A percentile compares a stretch with the other conserved stretches of the same genome.
Conservation (phyloP, 306 rosid genomes). For the Dryas octopetala region DNA sequence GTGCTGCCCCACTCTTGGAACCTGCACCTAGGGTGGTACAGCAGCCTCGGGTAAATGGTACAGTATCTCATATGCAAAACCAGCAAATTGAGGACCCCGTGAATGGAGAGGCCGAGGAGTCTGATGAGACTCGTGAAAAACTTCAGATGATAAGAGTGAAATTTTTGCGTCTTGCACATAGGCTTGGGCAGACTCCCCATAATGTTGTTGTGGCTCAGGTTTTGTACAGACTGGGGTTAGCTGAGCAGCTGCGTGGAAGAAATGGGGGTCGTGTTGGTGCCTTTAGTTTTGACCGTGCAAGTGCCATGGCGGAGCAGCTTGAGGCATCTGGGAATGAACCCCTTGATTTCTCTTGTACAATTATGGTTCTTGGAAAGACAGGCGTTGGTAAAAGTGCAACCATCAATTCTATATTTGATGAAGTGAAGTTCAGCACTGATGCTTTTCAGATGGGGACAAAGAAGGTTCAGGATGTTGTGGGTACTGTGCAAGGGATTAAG, state of each 20-base stretch:
- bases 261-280: constrained; percentile 97
- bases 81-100: constrained; percentile 74
- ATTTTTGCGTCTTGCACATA: constrained; percentile 83
- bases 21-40: constrained; percentile 66
- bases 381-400: constrained; percentile 99
- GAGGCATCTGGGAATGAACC: constrained; percentile 94
- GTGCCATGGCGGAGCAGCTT: constrained; percentile 98
- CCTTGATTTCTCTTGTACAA: constrained; percentile 94
- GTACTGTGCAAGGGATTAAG: constrained; percentile 92
- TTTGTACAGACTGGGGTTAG: constrained; percentile 88
- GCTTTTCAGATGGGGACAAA: constrained; percentile 89
- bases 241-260: constrained; percentile 95
- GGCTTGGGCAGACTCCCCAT: constrained; percentile 99
- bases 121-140: constrained; percentile 93
- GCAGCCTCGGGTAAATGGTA: constrained; percentile 77
- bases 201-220: constrained; percentile 99
- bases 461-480: constrained; percentile 97
- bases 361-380: constrained; percentile 95
- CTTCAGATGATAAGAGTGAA: constrained; percentile 98
- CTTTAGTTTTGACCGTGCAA: constrained; percentile 97
- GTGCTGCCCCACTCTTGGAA: constrained; percentile 78
- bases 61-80: constrained; percentile 53
- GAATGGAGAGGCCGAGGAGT: constrained; percentile 79
- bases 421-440: constrained; percentile 80
- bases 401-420: constrained; percentile 94